Percentiles rank a stretch among this genome's conserved stretches.
Evolutionary conservation across 352 stramenopile species (phyloP).

Genomic region (Aphanomyces stellatus): DNA sequence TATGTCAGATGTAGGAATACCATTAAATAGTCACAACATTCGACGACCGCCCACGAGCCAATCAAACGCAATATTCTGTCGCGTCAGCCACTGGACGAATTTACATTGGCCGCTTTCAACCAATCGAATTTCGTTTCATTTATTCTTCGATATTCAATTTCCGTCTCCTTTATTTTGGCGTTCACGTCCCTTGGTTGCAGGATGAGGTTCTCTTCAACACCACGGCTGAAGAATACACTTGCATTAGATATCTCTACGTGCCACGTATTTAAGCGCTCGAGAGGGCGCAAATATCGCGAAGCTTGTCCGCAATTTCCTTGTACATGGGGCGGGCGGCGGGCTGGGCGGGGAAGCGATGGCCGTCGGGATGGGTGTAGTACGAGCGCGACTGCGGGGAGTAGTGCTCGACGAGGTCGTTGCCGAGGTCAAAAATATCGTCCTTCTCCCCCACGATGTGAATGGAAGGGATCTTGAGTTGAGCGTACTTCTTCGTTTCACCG

Average conservation of each 20-base stretch:
- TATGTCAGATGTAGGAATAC: too few species aligned
- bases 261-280: not conserved
- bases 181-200: too few species aligned
- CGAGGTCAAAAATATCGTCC: constrained; percentile 35
- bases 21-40: too few species aligned
- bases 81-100: too few species aligned
- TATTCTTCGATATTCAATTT: too few species aligned
- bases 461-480: constrained; percentile 23
- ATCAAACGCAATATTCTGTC: too few species aligned
- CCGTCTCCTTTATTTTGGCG: too few species aligned
- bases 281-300: not conserved
- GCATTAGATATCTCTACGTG: not conserved
- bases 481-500: not conserved
- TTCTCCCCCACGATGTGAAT: constrained; percentile 56
- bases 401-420: constrained; percentile 29
- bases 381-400: constrained; percentile 20
- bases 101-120: too few species aligned
- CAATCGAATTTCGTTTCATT: too few species aligned
- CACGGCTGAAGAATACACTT: too few species aligned
- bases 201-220: too few species aligned
- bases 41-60: too few species aligned
- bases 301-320: constrained; percentile 22
- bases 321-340: constrained; percentile 24
- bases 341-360: constrained; percentile 27
- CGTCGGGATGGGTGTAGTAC: constrained; percentile 25